These are phyloP conservation scores for Tuber melanosporum DNA, from an alignment of 495 filamentous ascomycete species.

Conservation along the genomic window DNA sequence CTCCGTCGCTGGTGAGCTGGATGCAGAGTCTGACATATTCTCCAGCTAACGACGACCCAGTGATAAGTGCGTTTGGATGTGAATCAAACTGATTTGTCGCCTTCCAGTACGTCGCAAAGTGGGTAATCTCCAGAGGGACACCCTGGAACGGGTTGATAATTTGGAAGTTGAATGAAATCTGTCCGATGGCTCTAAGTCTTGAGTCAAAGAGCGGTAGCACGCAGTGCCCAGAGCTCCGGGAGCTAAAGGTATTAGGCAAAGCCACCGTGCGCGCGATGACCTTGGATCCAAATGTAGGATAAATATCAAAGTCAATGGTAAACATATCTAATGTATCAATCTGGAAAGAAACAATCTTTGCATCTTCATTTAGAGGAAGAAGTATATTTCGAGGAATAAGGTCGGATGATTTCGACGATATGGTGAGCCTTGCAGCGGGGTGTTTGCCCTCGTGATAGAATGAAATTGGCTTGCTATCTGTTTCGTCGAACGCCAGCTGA, in stretches of 20 bases:
- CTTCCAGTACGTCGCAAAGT: conserved; percentile 99
- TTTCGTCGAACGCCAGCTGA: conserved; percentile 75
- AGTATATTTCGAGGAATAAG: conserved; percentile 91
- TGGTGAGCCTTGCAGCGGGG: conserved; percentile 87
- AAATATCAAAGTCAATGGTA: conserved; percentile 93
- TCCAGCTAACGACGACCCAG: conserved; percentile 87
- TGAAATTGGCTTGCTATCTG: conserved; percentile 58
- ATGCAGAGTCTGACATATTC: conserved; percentile 88
- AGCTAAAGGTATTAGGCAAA: conserved; percentile 78
- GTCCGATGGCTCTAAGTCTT: conserved; percentile 84
- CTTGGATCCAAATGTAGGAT: conserved; percentile 92
- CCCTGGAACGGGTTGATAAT: conserved; percentile 95
- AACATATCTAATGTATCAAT: conserved; percentile 89
- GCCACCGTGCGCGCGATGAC: conserved; percentile 93
- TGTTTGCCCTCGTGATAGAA: conserved; percentile 96
- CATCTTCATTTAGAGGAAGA: conserved; percentile 93
- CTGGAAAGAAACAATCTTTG: conserved; percentile 85
- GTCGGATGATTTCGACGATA: conserved; percentile 91
- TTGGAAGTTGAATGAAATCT: conserved; percentile 86
- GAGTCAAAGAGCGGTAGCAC: conserved; percentile 88
- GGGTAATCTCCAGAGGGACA: conserved; percentile 88
- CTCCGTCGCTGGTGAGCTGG: conserved; percentile 77
- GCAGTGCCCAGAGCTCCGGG: conserved; percentile 61
- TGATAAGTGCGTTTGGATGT: conserved; percentile 77
- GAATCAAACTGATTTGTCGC: conserved; percentile 85